Evolutionary conservation across 2,329 filamentous ascomycete species (phyloP), one percentile per base, ranked within the genome.

Genomic region (Cyanodermella asteris): DNA sequence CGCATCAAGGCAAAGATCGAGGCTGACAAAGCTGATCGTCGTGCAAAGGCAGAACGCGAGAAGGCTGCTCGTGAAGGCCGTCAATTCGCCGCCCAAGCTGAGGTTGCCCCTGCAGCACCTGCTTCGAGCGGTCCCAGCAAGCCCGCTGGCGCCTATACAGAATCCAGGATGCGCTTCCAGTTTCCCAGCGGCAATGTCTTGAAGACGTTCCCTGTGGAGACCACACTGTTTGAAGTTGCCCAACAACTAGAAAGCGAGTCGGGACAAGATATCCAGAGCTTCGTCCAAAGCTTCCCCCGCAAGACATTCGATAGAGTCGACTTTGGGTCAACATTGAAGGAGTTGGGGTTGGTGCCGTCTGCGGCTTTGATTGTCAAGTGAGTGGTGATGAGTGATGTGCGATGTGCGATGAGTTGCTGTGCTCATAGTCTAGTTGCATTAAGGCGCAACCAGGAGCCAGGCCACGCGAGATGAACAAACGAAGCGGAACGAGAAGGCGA

Each of bases 1-100:
- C 68, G 76, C 18, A 84, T 93, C 46, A 73, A 81, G 51, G 82
- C 80, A 28, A 82, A 82, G 60, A 91, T 97, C 35, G 82, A 87
- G 38, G 82, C 76, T 9, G 82, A 94, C 54, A 93, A 90, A 57
- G 75, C 78, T 38, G 81, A 84, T 40, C 70, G 87, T 27, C 71
- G 76, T 34, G 62, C 73, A 35, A 91, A 87, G 46, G 72, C 78
- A 3, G 87, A 91, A 41, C 59, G 68, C 29, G 76, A 80, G 38
- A 91, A 84, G 53, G 82, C 82, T 1, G 66, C 68, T 28, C 65
- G 84, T n/a, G 77, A 81, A 36, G 82, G 84, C n/a, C 59, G 65
- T 3, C 51, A 63, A 13, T 51, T 50, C 5, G 46, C 56, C 18
- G 53, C 54, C 13, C 42, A 58, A 1, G 47, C 60, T 8, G 49